These are phyloP conservation scores for Heliocybe sulcata DNA, from an alignment of 1,284 basidiomycete genomes.

Conservation along the genomic window DNA sequence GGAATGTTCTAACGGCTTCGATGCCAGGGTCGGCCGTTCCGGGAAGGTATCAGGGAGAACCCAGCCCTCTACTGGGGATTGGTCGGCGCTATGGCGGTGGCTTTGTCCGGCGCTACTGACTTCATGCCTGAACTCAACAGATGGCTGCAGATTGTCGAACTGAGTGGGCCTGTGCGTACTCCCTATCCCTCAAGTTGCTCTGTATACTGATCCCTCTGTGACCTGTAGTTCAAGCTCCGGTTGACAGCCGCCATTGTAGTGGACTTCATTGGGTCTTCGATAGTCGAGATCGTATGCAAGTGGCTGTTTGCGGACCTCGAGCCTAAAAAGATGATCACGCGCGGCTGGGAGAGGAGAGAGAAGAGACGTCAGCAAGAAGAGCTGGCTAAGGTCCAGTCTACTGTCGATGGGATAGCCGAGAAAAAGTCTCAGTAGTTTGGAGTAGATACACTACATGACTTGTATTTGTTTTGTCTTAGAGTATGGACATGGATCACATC, in stretches of 20 bases:
- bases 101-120: constrained; percentile 90
- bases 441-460: background rate
- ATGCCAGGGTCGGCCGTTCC: constrained; percentile 82
- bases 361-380: constrained; percentile 21
- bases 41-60: constrained; percentile 93
- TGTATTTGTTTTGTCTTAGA: background rate
- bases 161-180: constrained; percentile 61
- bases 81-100: constrained; percentile 79
- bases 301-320: constrained; percentile 83
- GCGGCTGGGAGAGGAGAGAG: constrained; percentile 70
- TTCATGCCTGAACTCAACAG: constrained; percentile 93
- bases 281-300: constrained; percentile 83
- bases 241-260: constrained; percentile 77
- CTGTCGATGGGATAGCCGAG: background rate
- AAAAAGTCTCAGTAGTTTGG: constrained; percentile 2
- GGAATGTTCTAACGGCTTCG: constrained; percentile 2
- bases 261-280: constrained; percentile 87
- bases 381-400: background rate
- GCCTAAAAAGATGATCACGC: constrained; percentile 79
- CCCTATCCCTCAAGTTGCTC: background rate
- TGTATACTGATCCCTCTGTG: background rate
- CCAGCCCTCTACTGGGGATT: constrained; percentile 87
- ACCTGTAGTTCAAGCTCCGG: constrained; percentile 68
- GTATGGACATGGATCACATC: background rate
- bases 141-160: constrained; percentile 96